Evolutionary conservation across 257 asterid genomes (phyloP), one percentile per base, ranked within the genome.

Genomic region (Craterostigma plantagineum): DNA sequence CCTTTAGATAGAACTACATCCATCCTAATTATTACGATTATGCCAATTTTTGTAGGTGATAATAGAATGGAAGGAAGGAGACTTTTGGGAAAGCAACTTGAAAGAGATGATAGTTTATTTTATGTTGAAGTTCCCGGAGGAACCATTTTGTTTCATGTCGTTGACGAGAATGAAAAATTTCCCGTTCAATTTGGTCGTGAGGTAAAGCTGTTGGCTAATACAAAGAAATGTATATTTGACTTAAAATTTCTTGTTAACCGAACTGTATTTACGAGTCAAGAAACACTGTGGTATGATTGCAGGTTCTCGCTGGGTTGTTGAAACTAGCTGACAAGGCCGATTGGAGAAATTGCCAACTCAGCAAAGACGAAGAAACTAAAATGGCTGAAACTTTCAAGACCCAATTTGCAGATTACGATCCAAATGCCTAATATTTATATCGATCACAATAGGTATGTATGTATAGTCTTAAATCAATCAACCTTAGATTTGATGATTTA

Each of bases 101-200:
- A 71, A 50, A 66, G 63, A 56, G 70, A 50, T 66, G 65, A 63
- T 62, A 72, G 81, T 70, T 70, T 79, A 61, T 87, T 87, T 64
- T 87, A 87, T 49, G 98, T 68, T 51, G 98, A 87, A 68, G 69
- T 75, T 63, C 93, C 98, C 57, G 84, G 78, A 33, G 92, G 91
- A 58, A 61, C 67, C 52, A 64, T 82, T 54, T 56, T 87, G 54
- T 71, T 62, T 1, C 98, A 87, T 53, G 57, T 45, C 14, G 72
- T 79, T 37, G 81, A 76, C 62, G 93, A 82, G 68, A 76, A 73
- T 18, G 93, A 79, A 59, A 87, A 50, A 35, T 82, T 87, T 62
- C 95, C 98, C 14, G 62, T 52, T 51, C 98, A 87, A 64, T 87
- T 87, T 64, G 98, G 98, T 11, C 95, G 98, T 13, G 95, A 87